Base-by-base conservation (phyloP, 2,329 filamentous ascomycete genomes). In the Aotearoamyces nothofagi region DNA sequence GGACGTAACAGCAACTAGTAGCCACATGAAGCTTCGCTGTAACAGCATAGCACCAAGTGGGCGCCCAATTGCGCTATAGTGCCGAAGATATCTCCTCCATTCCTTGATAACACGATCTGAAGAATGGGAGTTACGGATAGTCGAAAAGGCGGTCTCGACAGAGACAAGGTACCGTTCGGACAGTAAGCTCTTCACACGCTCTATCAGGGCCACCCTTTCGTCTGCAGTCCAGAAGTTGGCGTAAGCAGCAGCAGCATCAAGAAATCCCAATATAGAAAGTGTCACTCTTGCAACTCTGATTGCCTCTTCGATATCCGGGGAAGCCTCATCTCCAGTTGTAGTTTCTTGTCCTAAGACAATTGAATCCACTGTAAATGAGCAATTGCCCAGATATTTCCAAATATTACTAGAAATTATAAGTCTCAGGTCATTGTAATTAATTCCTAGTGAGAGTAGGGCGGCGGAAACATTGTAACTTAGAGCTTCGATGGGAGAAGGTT, bases 11-110 rank as follows among this genome's bases (percentile, higher is more conserved):
- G 83, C 72, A 17, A 84, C 76, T 9, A 94, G 63, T 17, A 96
- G 68, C 52, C 73, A 76, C 64, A 92, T 83, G 49, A 92, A 92
- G 38, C 78, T 84, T 45, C 82, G 73, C 50, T 93, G 84, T 13
- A 98, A 56, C 5, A 96, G 65, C 77, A 94, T 90, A 9, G 86
- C 83, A 7, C 90, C 84, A 24, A 98, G 57, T 1, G 92, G 87
- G 12, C 82, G 70, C 7, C 80, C 80, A 33, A 71, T 66, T 10
- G 74, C 68, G 15, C 81, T 73, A 55, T 96, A 98, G 36, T 86
- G 79, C 24, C 78, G 79, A 32, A 82, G 58, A 52, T 82, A 83
- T 38, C 77, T 73, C 55, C 80, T 92, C 90, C 90, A 98, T 39
- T 93, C 80, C 44, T 74, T 78, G 12, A 81, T 60, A 15, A 67